These are phyloP conservation scores for Aspergillus felis DNA, from an alignment of 2,329 filamentous ascomycete species.

Conservation along the genomic window DNA sequence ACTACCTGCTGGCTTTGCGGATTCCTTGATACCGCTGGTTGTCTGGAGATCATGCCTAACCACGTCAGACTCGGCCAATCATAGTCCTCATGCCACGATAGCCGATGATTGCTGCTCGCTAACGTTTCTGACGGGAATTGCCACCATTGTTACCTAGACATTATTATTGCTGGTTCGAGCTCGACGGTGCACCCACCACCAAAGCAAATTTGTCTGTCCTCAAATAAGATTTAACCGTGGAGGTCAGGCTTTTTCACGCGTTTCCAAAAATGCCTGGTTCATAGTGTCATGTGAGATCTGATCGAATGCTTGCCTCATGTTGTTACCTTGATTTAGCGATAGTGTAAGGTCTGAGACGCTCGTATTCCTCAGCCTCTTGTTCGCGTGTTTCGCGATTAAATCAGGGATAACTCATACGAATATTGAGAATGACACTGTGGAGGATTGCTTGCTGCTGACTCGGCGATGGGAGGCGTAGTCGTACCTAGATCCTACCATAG, in stretches of 20 bases:
- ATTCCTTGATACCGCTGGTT: conserved; percentile 12
- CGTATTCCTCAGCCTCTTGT: not conserved
- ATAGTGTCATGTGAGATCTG: not conserved
- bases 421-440: not conserved
- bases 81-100: conserved; percentile 3
- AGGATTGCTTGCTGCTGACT: no score
- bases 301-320: not conserved
- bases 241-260: not conserved
- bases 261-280: not conserved
- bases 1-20: not conserved
- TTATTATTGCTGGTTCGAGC: conserved; percentile 3
- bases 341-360: not conserved
- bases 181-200: conserved; percentile 10
- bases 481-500: no score
- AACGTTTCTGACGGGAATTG: not conserved
- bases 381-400: not conserved
- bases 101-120: conserved; percentile 10
- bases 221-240: not conserved
- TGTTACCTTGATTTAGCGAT: not conserved
- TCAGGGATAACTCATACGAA: not conserved
- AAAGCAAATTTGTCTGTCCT: conserved; percentile 6
- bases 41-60: conserved; percentile 5
- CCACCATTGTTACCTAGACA: not conserved
- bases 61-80: conserved; percentile 9
- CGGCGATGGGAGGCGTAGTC: not conserved